A percentile compares a stretch with the other conserved stretches of the same genome.
These are phyloP conservation scores for Ceriops decandra DNA, from an alignment of 345 rosid genomes.

Conservation along the genomic window DNA sequence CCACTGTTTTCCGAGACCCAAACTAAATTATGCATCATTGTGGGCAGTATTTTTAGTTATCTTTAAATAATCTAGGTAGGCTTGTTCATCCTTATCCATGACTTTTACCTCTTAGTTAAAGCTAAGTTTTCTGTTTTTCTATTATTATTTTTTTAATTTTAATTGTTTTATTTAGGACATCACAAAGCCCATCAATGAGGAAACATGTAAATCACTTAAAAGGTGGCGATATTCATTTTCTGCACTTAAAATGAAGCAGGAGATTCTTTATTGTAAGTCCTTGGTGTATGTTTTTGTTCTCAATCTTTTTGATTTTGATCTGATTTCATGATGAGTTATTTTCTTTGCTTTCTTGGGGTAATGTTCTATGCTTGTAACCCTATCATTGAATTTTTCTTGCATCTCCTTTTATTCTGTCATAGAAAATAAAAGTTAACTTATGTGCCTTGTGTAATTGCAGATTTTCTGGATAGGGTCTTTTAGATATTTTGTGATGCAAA, in stretches of 20 bases:
- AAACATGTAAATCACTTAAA: constrained; percentile 70
- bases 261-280: constrained; percentile 81
- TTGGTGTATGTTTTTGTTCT: neutral
- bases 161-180: constrained; percentile 56
- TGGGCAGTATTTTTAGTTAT: no score
- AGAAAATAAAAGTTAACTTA: no score
- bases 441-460: no score
- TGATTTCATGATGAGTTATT: neutral
- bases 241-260: constrained; percentile 86
- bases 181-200: constrained; percentile 74
- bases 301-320: no score
- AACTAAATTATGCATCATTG: no score
- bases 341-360: neutral
- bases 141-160: neutral
- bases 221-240: constrained; percentile 80
- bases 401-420: no score
- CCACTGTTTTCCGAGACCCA: no score
- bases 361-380: neutral
- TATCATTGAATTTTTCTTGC: no score
- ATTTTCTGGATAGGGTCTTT: neutral
- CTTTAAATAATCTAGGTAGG: no score
- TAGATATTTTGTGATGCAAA: neutral
- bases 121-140: neutral
- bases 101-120: neutral
- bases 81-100: no score